Evolutionary conservation across 768 basidiomycete genomes (phyloP).

Genomic region (Suillus placidus): DNA sequence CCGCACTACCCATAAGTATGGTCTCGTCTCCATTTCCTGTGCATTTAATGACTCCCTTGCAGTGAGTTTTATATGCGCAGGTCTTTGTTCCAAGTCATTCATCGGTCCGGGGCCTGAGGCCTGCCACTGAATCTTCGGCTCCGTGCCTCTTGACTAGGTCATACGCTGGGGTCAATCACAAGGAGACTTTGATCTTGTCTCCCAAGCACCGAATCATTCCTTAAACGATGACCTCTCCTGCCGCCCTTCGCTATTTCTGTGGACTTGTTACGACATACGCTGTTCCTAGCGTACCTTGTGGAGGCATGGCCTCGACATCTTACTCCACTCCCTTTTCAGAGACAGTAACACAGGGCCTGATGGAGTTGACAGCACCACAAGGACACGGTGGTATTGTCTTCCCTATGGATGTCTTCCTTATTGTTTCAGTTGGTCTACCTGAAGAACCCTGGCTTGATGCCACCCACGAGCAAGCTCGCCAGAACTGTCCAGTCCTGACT

Average conservation of each 20-base stretch:
- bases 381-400: background rate
- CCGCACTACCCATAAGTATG: constrained; percentile 4
- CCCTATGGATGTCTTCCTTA: background rate
- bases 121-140: background rate
- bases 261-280: background rate
- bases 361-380: background rate
- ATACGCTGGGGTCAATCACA: background rate
- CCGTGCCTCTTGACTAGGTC: background rate
- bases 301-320: background rate
- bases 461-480: background rate
- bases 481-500: background rate
- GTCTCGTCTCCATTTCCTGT: constrained; percentile 2
- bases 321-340: background rate
- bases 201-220: background rate
- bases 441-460: background rate
- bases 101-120: background rate
- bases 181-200: background rate
- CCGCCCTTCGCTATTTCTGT: background rate
- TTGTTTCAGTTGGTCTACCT: background rate
- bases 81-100: background rate
- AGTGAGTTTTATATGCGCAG: background rate
- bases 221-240: background rate
- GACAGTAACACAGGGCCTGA: background rate
- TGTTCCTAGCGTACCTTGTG: background rate
- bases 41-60: background rate